phyloP scores from a whole-genome alignment of 2,329 filamentous ascomycete genomes.

The Penicillium sp. region DNA sequence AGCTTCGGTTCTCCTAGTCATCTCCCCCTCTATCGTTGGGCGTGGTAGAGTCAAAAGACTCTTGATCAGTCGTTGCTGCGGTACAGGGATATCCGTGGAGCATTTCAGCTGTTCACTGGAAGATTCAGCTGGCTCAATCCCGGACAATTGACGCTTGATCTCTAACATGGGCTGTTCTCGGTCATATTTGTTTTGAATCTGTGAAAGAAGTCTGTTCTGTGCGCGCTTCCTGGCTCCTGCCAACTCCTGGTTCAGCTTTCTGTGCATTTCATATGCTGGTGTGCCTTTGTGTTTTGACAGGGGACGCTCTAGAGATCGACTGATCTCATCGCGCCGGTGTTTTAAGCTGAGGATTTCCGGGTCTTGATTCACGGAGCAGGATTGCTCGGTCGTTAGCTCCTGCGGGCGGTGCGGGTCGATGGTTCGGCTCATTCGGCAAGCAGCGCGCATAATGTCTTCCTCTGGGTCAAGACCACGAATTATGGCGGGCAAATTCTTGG shows the following conservation, averaged over 20 bases:
- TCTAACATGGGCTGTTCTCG: too few species aligned
- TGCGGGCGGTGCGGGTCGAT: conserved; percentile 23
- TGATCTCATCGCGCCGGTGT: conserved; percentile 7
- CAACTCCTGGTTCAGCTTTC: conserved; percentile 7
- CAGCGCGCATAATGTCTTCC: conserved; percentile 22
- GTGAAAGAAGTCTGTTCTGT: conserved; percentile 12
- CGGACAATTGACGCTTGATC: too few species aligned
- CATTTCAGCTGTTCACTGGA: conserved; percentile 13
- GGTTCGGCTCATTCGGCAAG: conserved; percentile 23
- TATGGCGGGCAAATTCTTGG: conserved; percentile 19
- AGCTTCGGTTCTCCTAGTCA: conserved; percentile 22
- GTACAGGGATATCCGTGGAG: conserved; percentile 21
- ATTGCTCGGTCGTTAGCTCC: conserved; percentile 23
- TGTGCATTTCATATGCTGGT: conserved; percentile 8
- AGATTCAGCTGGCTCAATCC: conserved; percentile 6
- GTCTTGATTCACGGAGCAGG: conserved; percentile 19
- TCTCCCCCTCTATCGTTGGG: conserved; percentile 23
- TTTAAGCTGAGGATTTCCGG: conserved; percentile 16
- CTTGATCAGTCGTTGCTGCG: conserved; percentile 26
- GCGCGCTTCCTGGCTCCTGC: background rate
- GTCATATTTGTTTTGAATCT: conserved; percentile 18
- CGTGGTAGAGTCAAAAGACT: conserved; percentile 27
- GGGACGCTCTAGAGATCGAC: conserved; percentile 3
- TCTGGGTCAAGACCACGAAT: conserved; percentile 21
- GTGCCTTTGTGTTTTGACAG: conserved; percentile 8